Conservation (phyloP, 2,329 filamentous ascomycete species). For the Fusarium solani-melongenae region DNA sequence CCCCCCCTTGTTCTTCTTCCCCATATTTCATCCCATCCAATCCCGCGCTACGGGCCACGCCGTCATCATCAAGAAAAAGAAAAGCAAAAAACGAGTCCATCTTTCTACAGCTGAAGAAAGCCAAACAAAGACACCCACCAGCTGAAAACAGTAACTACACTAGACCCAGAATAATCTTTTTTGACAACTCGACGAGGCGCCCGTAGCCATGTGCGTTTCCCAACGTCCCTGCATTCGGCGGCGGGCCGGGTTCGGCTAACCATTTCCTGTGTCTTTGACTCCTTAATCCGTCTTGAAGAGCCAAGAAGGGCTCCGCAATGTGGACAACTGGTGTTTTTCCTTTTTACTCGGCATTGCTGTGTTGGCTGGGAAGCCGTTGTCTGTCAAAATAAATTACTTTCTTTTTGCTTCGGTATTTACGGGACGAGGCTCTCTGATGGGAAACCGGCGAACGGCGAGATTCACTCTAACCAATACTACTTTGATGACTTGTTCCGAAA, state of each 20-base stretch:
- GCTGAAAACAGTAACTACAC: background rate
- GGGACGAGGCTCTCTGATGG: background rate
- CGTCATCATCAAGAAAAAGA: background rate
- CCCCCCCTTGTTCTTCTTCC: background rate
- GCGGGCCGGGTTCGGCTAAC: conserved; percentile 36
- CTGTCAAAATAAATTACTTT: background rate
- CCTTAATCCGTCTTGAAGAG: background rate
- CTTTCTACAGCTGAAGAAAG: background rate
- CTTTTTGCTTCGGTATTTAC: background rate
- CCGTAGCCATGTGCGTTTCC: conserved; percentile 28
- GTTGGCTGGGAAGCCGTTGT: background rate
- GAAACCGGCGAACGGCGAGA: background rate
- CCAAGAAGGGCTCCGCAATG: background rate
- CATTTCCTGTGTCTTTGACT: conserved; percentile 16
- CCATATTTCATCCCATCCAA: background rate
- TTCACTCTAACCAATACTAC: background rate
- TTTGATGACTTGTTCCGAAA: background rate
- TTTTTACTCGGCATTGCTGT: background rate
- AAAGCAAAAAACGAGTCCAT: background rate
- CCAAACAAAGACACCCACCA: background rate
- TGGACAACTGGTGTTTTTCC: background rate
- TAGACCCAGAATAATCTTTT: background rate
- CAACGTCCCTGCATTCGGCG: conserved; percentile 39
- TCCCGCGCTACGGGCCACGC: background rate
- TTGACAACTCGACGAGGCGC: background rate